phyloP scores from a whole-genome alignment of 352 stramenopile genomes.

The Phytophthora sansomeana region DNA sequence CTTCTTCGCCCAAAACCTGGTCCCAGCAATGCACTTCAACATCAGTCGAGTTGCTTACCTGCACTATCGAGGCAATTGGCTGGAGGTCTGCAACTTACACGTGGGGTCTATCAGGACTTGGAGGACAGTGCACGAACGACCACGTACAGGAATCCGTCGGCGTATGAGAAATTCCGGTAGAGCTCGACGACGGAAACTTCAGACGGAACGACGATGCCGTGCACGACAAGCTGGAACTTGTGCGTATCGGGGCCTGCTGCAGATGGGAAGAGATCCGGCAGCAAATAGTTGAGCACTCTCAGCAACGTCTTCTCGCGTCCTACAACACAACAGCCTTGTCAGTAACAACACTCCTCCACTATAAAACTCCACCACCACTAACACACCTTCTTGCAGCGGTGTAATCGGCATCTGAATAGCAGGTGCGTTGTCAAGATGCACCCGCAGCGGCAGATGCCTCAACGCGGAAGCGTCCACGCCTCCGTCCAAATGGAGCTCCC shows the following conservation, averaged over 20 bases:
- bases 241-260: constrained; percentile 1
- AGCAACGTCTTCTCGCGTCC: constrained; percentile 53
- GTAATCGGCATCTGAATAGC: constrained; percentile 79
- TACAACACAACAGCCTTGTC: constrained; percentile 6
- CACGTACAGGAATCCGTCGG: constrained; percentile 83
- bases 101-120: constrained; percentile 11
- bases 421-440: constrained; percentile 63
- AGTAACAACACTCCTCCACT: not conserved
- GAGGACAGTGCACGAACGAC: constrained; percentile 29
- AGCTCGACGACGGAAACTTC: constrained; percentile 66
- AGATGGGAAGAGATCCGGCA: constrained; percentile 69
- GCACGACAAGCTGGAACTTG: constrained; percentile 51
- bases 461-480: constrained; percentile 43
- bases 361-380: not conserved
- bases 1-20: not conserved
- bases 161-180: constrained; percentile 73
- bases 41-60: not conserved
- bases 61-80: no score
- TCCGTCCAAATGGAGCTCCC: constrained; percentile 51
- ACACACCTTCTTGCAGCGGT: constrained; percentile 50
- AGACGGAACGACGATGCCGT: constrained; percentile 61
- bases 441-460: constrained; percentile 66
- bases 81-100: not conserved
- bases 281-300: constrained; percentile 61
- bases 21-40: not conserved